Conservation (phyloP, 2,329 filamentous ascomycete genomes). For the Acrocalymma vagum region DNA sequence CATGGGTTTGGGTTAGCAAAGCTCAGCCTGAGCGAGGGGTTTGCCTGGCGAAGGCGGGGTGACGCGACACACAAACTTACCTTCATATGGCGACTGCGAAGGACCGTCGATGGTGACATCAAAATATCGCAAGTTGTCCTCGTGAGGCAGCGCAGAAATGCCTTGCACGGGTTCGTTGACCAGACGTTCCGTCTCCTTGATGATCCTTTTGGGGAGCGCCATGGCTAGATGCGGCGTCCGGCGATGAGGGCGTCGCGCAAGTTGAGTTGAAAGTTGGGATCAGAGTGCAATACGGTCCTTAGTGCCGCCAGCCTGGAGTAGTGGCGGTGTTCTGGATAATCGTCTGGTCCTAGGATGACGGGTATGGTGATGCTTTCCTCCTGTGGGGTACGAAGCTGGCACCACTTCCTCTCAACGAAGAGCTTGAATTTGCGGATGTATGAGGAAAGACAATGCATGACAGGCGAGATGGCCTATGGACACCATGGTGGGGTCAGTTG, state of each 20-base stretch:
- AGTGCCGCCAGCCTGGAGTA: no score
- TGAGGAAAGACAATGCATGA: neutral
- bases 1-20: slow-evolving; percentile 12
- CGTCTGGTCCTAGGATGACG: no score
- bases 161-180: slow-evolving; percentile 97
- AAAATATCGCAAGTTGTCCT: slow-evolving; percentile 97
- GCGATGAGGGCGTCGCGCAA: neutral
- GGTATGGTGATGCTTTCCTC: no score
- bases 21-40: slow-evolving; percentile 7
- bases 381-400: no score
- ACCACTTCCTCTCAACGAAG: no score
- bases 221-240: slow-evolving; percentile 17
- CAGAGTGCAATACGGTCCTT: no score
- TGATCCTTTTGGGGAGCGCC: slow-evolving; percentile 93
- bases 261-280: slow-evolving; percentile 3
- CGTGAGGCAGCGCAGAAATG: slow-evolving; percentile 94
- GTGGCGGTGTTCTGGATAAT: no score
- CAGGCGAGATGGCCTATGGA: neutral
- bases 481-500: neutral
- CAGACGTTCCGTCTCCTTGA: slow-evolving; percentile 98
- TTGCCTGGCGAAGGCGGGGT: neutral
- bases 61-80: no score
- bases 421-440: neutral
- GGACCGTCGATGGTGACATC: slow-evolving; percentile 97
- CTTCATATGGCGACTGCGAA: slow-evolving; percentile 92